A percentile compares a stretch with the other conserved stretches of the same genome.
Conservation (phyloP, 75 land plant species). For the Picea glauca region DNA sequence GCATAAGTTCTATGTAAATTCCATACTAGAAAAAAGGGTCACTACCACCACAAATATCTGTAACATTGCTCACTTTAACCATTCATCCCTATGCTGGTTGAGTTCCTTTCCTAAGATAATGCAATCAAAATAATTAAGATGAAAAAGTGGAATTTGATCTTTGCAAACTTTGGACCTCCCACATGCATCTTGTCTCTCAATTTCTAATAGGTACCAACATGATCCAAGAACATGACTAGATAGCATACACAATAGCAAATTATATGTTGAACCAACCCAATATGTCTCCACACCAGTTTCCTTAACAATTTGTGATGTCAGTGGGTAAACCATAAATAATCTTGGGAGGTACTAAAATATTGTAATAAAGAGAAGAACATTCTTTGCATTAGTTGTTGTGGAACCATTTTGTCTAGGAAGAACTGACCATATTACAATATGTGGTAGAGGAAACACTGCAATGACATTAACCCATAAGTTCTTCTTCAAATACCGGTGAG, state of each 20-base stretch:
- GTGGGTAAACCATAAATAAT: constrained; percentile 63
- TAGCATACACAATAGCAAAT: constrained; percentile 83
- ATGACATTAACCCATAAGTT: constrained; percentile 59
- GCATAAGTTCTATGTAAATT: constrained; percentile 61
- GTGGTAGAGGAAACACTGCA: constrained; percentile 78
- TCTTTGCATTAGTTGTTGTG: constrained; percentile 48
- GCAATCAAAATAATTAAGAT: constrained; percentile 61
- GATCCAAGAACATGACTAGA: constrained; percentile 98
- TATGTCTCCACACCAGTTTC: constrained; percentile 87
- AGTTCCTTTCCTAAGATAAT: not conserved
- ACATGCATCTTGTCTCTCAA: constrained; percentile 79
- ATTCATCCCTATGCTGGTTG: constrained; percentile 21
- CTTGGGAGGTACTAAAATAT: constrained; percentile 83
- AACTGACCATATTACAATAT: constrained; percentile 73
- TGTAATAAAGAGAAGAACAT: constrained; percentile 64
- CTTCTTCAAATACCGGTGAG: constrained; percentile 46
- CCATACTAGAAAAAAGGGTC: constrained; percentile 55
- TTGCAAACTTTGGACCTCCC: constrained; percentile 61
- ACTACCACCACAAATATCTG: constrained; percentile 32
- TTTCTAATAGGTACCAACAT: constrained; percentile 82
- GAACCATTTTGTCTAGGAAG: constrained; percentile 47
- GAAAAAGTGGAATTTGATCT: constrained; percentile 31
- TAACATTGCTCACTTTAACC: constrained; percentile 46
- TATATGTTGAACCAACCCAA: constrained; percentile 99
- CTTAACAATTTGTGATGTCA: constrained; percentile 67